Conservation (phyloP, 2,329 filamentous ascomycete genomes). For the Chrysosporium queenslandicum region DNA sequence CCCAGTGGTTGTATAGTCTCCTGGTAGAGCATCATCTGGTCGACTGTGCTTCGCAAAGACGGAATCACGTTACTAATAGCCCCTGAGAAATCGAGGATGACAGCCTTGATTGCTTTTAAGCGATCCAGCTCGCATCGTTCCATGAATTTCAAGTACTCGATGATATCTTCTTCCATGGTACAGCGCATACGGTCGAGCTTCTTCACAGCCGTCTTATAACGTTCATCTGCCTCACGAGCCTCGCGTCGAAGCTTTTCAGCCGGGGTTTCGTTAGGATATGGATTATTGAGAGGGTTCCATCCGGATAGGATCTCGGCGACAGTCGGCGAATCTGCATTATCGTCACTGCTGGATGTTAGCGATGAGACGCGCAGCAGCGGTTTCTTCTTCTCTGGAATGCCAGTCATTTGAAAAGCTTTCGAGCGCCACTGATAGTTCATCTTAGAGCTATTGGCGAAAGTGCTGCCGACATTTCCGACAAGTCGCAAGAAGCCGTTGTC, state of each 20-base stretch:
- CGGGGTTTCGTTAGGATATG: slow-evolving; percentile 86
- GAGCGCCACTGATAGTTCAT: slow-evolving; percentile 97
- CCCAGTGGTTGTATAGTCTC: slow-evolving; percentile 92
- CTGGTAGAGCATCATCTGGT: slow-evolving; percentile 98
- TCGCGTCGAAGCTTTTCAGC: slow-evolving; percentile 78
- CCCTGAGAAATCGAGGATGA: slow-evolving; percentile 93
- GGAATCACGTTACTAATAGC: slow-evolving; percentile 97
- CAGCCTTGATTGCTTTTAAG: slow-evolving; percentile 95
- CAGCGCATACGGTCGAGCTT: slow-evolving; percentile 86
- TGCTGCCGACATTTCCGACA: slow-evolving; percentile 87
- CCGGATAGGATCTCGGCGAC: slow-evolving; percentile 82
- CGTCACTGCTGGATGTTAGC: slow-evolving; percentile 48
- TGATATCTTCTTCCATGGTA: slow-evolving; percentile 89
- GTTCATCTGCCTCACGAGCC: slow-evolving; percentile 79
- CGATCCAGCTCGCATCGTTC: slow-evolving; percentile 95
- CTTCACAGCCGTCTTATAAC: slow-evolving; percentile 77
- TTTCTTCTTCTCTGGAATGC: slow-evolving; percentile 78
- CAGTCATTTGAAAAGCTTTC: slow-evolving; percentile 78
- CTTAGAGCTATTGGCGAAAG: slow-evolving; percentile 93
- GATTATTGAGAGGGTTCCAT: slow-evolving; percentile 88
- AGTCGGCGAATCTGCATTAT: slow-evolving; percentile 62
- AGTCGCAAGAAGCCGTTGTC: slow-evolving; percentile 76
- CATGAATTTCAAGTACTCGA: slow-evolving; percentile 86
- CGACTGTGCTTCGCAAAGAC: slow-evolving; percentile 85
- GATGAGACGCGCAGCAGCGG: slow-evolving; percentile 65